Percentiles rank a stretch among this genome's conserved stretches.
Conservation (phyloP, 345 rosid genomes). For the Syzygium oleosum region DNA sequence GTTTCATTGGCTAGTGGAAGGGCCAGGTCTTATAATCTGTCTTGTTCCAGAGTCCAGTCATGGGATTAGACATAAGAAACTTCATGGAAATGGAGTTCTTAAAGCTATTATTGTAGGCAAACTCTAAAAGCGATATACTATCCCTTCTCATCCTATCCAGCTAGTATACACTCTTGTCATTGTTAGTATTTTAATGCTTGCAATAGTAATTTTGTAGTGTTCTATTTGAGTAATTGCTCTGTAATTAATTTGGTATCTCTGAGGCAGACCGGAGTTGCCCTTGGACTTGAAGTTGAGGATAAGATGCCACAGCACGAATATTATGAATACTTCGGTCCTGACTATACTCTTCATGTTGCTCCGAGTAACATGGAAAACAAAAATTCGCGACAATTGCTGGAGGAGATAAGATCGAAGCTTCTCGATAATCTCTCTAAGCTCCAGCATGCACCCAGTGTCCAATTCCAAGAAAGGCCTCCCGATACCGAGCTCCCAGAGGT, state of each 20-base stretch:
- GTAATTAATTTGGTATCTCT: conserved; percentile 1
- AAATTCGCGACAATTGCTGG: conserved; percentile 61
- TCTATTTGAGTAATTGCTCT: neutral
- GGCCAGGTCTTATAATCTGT: neutral
- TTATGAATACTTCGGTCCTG: conserved; percentile 60
- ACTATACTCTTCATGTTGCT: conserved; percentile 59
- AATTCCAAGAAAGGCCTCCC: conserved; percentile 83
- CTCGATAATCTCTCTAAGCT: conserved; percentile 86
- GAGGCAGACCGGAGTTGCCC: conserved; percentile 57
- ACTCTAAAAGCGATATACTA: neutral
- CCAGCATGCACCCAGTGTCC: conserved; percentile 97
- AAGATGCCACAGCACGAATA: conserved; percentile 67
- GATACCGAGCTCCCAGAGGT: conserved; percentile 79
- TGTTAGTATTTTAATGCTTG: neutral
- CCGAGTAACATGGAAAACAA: conserved; percentile 68
- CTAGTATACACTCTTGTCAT: neutral
- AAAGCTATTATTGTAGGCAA: neutral
- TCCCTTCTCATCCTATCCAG: neutral
- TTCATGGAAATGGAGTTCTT: neutral
- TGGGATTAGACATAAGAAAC: neutral
- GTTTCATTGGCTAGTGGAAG: neutral
- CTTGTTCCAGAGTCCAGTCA: neutral
- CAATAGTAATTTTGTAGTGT: neutral
- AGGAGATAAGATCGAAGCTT: conserved; percentile 71
- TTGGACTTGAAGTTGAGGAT: conserved; percentile 57